A percentile compares a stretch with the other conserved stretches of the same genome.
These are phyloP conservation scores for Fusarium newnesense DNA, from an alignment of 2,329 filamentous ascomycete species.

Conservation along the genomic window DNA sequence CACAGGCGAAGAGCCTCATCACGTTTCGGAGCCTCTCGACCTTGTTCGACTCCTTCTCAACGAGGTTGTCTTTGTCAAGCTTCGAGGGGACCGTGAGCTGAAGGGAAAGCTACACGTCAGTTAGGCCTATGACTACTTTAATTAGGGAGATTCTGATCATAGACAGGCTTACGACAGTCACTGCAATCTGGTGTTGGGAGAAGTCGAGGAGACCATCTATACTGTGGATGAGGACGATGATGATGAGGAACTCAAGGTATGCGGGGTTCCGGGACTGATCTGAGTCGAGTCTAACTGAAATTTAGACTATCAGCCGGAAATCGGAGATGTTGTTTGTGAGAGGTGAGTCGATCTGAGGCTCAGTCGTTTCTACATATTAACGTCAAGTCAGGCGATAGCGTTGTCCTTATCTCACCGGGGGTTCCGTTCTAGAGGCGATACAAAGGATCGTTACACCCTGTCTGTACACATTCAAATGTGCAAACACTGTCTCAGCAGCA, in stretches of 20 bases:
- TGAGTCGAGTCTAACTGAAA: background rate
- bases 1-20: conserved; percentile 75
- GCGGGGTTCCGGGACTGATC: background rate
- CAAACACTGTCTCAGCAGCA: background rate
- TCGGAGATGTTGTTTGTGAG: conserved; percentile 98
- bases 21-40: conserved; percentile 92
- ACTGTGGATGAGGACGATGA: conserved; percentile 93
- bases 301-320: conserved; percentile 91
- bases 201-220: conserved; percentile 98
- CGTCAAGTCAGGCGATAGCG: conserved; percentile 69
- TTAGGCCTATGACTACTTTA: background rate
- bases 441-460: background rate
- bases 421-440: conserved; percentile 47
- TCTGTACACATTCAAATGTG: background rate
- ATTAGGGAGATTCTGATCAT: conserved; percentile 5
- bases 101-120: conserved; percentile 94
- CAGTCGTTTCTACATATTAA: conserved; percentile 33
- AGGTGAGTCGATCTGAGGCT: conserved; percentile 67
- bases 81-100: conserved; percentile 93
- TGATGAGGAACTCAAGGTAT: conserved; percentile 79
- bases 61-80: conserved; percentile 96
- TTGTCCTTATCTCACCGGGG: conserved; percentile 76
- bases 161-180: conserved; percentile 95
- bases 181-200: conserved; percentile 95
- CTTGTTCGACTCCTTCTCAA: conserved; percentile 94